These are phyloP conservation scores for Alternaria solani DNA, from an alignment of 2,329 filamentous ascomycete species.

Conservation along the genomic window DNA sequence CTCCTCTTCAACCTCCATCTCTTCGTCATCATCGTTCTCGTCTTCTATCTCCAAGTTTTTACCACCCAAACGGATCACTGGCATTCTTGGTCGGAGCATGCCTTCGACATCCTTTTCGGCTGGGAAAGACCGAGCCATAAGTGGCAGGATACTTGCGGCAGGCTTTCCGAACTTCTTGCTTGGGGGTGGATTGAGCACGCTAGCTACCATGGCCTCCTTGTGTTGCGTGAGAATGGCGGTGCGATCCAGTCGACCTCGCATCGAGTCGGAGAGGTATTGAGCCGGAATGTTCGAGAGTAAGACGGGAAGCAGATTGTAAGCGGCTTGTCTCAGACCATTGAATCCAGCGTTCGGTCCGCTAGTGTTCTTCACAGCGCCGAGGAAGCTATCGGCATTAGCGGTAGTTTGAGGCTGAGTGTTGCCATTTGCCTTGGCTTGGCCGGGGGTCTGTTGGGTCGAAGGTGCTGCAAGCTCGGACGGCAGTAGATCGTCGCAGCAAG, in stretches of 20 bases:
- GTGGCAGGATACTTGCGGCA: conserved; percentile 79
- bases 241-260: conserved; percentile 80
- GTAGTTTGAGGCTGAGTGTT: conserved; percentile 47
- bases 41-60: conserved; percentile 34
- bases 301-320: conserved; percentile 67
- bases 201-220: conserved; percentile 78
- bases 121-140: conserved; percentile 73
- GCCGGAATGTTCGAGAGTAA: conserved; percentile 71
- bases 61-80: conserved; percentile 47
- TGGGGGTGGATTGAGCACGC: conserved; percentile 78
- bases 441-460: conserved; percentile 48
- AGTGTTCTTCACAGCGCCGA: conserved; percentile 55
- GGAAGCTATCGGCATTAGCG: conserved; percentile 76
- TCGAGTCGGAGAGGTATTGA: conserved; percentile 71
- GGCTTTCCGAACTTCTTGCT: conserved; percentile 67
- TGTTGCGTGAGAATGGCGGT: conserved; percentile 76
- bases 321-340: conserved; percentile 63
- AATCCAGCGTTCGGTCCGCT: conserved; percentile 49
- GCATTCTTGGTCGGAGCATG: conserved; percentile 64
- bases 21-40: conserved; percentile 32
- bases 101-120: conserved; percentile 74
- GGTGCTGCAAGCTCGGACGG: conserved; percentile 50
- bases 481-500: conserved; percentile 79
- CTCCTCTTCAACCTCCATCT: conserved; percentile 26
- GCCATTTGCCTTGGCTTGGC: conserved; percentile 53